phyloP scores from a whole-genome alignment of 164 flowering plant genomes.

The Vitis amurensis region DNA sequence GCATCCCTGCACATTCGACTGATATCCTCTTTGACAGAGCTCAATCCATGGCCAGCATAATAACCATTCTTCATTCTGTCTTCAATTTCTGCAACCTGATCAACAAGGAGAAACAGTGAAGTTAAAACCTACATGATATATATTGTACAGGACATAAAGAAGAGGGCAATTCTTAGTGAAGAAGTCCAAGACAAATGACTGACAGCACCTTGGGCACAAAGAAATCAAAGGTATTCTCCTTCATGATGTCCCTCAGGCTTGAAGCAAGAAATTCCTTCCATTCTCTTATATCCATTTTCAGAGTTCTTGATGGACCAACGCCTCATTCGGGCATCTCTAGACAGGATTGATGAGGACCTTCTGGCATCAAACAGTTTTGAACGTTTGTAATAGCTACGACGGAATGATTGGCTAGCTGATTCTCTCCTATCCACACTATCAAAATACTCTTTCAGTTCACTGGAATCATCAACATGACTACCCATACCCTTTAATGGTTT shows the following conservation, averaged over 20 bases:
- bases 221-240: slow-evolving; percentile 75
- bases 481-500: slow-evolving; percentile 32
- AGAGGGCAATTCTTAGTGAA: neutral
- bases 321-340: slow-evolving; percentile 91
- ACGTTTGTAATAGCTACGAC: slow-evolving; percentile 69
- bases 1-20: slow-evolving; percentile 92
- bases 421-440: slow-evolving; percentile 61
- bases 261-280: slow-evolving; percentile 72
- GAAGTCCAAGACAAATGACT: neutral
- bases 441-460: slow-evolving; percentile 54
- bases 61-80: slow-evolving; percentile 83
- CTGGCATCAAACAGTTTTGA: slow-evolving; percentile 80
- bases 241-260: slow-evolving; percentile 82
- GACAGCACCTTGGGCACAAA: slow-evolving; percentile 81
- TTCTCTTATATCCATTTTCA: slow-evolving; percentile 69
- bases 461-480: slow-evolving; percentile 56
- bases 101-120: slow-evolving; percentile 5
- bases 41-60: slow-evolving; percentile 77
- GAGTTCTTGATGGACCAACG: slow-evolving; percentile 72
- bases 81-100: slow-evolving; percentile 86
- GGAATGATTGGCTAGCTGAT: slow-evolving; percentile 59
- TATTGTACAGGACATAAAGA: neutral
- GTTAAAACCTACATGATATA: neutral
- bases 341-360: slow-evolving; percentile 70
- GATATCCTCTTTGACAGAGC: slow-evolving; percentile 80